Conservation (phyloP, 768 basidiomycete genomes). For the Hericium alpestre region DNA sequence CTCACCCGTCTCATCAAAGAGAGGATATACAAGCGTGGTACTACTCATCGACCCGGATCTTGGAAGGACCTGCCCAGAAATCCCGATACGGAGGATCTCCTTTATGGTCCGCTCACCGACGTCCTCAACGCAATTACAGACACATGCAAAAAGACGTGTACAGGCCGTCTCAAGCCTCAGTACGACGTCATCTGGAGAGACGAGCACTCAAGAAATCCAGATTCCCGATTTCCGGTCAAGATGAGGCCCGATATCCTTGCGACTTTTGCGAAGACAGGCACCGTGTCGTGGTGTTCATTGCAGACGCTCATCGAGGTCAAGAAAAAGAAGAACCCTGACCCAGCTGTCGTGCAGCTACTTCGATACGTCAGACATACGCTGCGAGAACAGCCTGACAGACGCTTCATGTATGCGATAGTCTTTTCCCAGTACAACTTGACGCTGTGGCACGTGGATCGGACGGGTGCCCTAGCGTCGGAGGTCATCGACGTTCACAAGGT, state of each 20-base stretch:
- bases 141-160: neutral
- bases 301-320: neutral
- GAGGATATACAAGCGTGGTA: neutral
- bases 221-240: neutral
- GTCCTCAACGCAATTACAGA: neutral
- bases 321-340: neutral
- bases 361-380: neutral
- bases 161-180: neutral
- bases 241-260: conserved; percentile 1
- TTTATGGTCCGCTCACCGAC: neutral
- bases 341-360: neutral
- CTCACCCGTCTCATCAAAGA: neutral
- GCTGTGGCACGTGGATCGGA: neutral
- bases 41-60: neutral
- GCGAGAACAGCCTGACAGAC: neutral
- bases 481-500: neutral
- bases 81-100: neutral
- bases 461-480: neutral
- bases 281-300: neutral
- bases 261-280: neutral
- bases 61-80: neutral
- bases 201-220: neutral
- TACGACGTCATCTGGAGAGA: neutral
- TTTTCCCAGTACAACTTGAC: neutral
- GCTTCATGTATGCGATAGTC: neutral